Evolutionary conservation across 345 rosid species (phyloP).

Genomic region (Corymbia maculata): DNA sequence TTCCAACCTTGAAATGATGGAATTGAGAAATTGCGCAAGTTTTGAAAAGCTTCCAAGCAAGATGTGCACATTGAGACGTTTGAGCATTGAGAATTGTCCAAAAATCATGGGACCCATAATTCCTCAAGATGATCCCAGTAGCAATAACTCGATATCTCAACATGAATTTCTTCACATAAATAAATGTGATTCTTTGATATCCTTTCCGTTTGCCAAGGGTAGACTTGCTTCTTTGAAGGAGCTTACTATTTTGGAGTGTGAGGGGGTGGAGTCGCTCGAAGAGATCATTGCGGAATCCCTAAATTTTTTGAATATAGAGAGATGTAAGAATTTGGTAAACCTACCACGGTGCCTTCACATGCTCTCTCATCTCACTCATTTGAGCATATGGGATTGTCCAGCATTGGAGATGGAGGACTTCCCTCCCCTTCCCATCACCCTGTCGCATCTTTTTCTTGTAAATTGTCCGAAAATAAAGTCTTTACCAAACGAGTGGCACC

Average conservation of each 20-base stretch:
- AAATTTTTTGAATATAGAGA: accelerated
- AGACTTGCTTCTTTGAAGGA: background rate
- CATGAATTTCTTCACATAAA: accelerated
- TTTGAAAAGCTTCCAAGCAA: background rate
- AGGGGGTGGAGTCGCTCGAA: accelerated
- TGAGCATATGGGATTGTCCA: accelerated
- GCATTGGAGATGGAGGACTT: background rate
- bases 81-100: accelerated
- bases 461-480: accelerated
- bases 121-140: accelerated
- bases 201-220: accelerated
- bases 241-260: accelerated
- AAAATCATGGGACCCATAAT: accelerated
- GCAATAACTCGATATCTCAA: background rate
- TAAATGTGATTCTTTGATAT: background rate
- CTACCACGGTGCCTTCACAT: accelerated
- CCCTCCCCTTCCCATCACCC: background rate
- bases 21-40: accelerated
- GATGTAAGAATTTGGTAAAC: background rate
- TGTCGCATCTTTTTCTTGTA: accelerated
- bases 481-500: background rate
- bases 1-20: background rate
- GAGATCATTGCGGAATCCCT: accelerated
- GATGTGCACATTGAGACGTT: accelerated
- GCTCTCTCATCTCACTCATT: accelerated